Evolutionary conservation across 495 filamentous ascomycete genomes (phyloP).

Genomic region (Podospora tetraspora): DNA sequence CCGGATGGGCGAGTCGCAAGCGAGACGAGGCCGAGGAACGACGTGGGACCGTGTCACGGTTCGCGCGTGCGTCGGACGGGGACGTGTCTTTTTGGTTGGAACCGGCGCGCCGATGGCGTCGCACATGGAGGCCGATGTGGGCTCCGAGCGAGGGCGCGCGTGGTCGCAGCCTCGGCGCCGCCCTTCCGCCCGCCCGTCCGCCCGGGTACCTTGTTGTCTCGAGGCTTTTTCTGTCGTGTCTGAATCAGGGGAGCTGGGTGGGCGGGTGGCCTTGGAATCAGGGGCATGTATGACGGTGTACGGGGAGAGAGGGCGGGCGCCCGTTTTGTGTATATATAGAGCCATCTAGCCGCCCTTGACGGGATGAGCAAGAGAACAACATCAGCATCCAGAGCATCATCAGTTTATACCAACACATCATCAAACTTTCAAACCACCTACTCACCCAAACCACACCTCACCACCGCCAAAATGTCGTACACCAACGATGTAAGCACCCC

Average conservation of each 20-base stretch:
- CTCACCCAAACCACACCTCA: neutral
- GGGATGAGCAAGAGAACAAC: neutral
- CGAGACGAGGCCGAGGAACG: neutral
- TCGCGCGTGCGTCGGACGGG: neutral
- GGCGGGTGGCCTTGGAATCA: neutral
- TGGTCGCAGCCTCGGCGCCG: neutral
- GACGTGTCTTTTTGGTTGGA: neutral
- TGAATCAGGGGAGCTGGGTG: neutral
- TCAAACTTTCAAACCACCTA: neutral
- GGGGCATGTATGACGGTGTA: neutral
- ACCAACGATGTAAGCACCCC: neutral
- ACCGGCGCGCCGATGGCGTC: neutral
- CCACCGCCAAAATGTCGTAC: neutral
- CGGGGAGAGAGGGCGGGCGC: neutral
- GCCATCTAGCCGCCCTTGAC: neutral
- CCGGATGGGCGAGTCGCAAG: neutral
- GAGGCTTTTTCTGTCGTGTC: neutral
- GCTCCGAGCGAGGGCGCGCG: neutral
- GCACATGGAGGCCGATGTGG: neutral
- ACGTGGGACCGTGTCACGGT: neutral
- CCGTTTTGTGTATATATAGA: neutral
- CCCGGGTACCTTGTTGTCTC: neutral
- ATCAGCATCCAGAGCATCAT: neutral
- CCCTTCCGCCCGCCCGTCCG: neutral
- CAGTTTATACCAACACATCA: neutral